Base-by-base conservation (phyloP, 345 rosid genomes). In the Rhizophora mangle region DNA sequence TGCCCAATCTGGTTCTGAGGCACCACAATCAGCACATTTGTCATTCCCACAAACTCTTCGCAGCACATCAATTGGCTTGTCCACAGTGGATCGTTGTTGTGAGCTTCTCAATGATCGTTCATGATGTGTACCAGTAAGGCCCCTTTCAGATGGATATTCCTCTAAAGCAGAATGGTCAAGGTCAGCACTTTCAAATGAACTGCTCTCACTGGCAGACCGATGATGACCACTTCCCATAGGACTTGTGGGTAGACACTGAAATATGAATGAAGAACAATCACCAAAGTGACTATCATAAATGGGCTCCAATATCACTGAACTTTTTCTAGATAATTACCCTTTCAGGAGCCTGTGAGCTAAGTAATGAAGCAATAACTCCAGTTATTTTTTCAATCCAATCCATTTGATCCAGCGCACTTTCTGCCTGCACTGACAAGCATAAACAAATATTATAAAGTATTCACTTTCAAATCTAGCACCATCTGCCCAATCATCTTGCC, bases 1-100 rank as follows among this genome's bases (percentile, higher is more conserved):
- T n/a, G 99, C 98, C 99, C 99, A 96, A 80, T 96, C 97, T 59
- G 98, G 99, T 80, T 96, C 99, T 68, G 87, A 87, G 73, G 95
- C 87, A 71, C 99, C 92, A 88, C 99, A 96, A 85, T 96, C 99
- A 34, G 99, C 99, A 85, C 98, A 92, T 76, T 80, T 92, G 69
- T 92, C 98, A 78, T 96, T 96, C 65, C 99, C 99, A 73, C 83
- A 77, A 8, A 92, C 99, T 80, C 84, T 85, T 37, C 80, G 84
- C 69, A 92, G 70, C 72, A 86, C 83, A 69, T 88, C 96, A 73
- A 92, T 89, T 77, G 98, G 97, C 84, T 92, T 96, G 84, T 96
- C 97, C n/a, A 82, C 78, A 71, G 46, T 83, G 68, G 88, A 76
- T 66, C 91, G 75, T 65, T 82, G 99, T 72, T 85, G 97, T 62